Conservation (phyloP, 495 filamentous ascomycete species). For the Neurospora sp. region DNA sequence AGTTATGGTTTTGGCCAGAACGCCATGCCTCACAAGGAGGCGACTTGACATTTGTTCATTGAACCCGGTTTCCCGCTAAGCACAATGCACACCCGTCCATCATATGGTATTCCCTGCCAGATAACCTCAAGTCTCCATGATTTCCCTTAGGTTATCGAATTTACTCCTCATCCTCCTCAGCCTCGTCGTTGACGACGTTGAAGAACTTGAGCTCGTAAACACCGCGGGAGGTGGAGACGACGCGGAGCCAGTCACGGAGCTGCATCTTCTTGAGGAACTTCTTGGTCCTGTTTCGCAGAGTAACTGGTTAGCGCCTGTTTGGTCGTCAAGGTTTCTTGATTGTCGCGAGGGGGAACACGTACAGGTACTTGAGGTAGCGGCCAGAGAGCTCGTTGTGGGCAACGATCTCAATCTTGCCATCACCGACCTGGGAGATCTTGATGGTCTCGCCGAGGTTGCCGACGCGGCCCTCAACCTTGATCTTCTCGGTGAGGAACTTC, state of each 20-base stretch:
- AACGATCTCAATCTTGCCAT: constrained; percentile 96
- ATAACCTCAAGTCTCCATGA: constrained; percentile 6
- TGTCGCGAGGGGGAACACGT: constrained; percentile 26
- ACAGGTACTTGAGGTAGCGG: constrained; percentile 99
- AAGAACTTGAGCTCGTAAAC: constrained; percentile 99
- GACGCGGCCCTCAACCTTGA: constrained; percentile 97
- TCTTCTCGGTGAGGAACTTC: constrained; percentile 99
- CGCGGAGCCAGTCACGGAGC: constrained; percentile 98
- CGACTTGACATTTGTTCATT: constrained; percentile 13
- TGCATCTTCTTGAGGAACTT: constrained; percentile 99
- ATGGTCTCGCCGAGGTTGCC: constrained; percentile 95
- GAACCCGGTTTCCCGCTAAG: constrained; percentile 12
- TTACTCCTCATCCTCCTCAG: constrained; percentile 97
- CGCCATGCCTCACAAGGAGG: constrained; percentile 13
- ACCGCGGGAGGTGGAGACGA: constrained; percentile 91
- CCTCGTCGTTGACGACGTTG: constrained; percentile 98
- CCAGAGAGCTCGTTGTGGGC: constrained; percentile 97
- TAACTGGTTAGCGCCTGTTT: background rate
- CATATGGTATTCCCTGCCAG: constrained; percentile 13
- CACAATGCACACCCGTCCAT: constrained; percentile 16
- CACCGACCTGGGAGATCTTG: constrained; percentile 77
- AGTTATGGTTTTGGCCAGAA: constrained; percentile 6
- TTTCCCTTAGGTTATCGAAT: constrained; percentile 10
- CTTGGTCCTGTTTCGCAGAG: constrained; percentile 71
- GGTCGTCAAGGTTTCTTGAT: background rate